These are phyloP conservation scores for Astrocystis sublimbata DNA, from an alignment of 495 filamentous ascomycete genomes.

Conservation along the genomic window DNA sequence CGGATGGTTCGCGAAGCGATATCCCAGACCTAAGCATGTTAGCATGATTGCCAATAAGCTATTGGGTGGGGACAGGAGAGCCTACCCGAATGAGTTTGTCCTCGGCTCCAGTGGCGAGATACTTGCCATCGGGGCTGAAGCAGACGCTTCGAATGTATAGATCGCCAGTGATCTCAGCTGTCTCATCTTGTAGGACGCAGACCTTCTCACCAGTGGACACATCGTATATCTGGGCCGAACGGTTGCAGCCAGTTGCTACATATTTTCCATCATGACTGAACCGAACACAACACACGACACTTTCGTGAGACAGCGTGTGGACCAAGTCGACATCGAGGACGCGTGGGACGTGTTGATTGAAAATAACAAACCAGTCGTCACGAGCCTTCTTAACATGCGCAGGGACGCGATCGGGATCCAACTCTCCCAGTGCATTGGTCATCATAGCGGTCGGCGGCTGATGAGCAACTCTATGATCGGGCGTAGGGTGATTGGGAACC, in stretches of 20 bases:
- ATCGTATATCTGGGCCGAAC: slow-evolving; percentile 88
- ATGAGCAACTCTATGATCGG: slow-evolving; percentile 48
- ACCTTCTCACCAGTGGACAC: slow-evolving; percentile 76
- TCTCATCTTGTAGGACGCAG: slow-evolving; percentile 78
- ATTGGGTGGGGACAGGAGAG: slow-evolving; percentile 18
- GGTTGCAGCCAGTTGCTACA: slow-evolving; percentile 86
- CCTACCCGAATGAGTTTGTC: slow-evolving; percentile 88
- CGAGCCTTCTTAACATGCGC: slow-evolving; percentile 80
- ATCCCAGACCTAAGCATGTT: slow-evolving; percentile 74
- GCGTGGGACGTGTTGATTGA: slow-evolving; percentile 81
- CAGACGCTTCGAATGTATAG: slow-evolving; percentile 90
- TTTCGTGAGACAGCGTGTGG: slow-evolving; percentile 83
- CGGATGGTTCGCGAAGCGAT: slow-evolving; percentile 73
- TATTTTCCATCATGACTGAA: slow-evolving; percentile 89
- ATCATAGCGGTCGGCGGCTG: slow-evolving; percentile 53
- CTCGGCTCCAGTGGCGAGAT: slow-evolving; percentile 84
- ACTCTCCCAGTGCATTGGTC: slow-evolving; percentile 79
- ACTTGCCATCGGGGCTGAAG: slow-evolving; percentile 89
- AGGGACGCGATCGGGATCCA: slow-evolving; percentile 82
- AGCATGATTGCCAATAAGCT: slow-evolving; percentile 1
- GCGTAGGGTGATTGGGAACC: slow-evolving; percentile 74
- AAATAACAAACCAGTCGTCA: slow-evolving; percentile 84
- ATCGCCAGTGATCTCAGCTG: slow-evolving; percentile 79
- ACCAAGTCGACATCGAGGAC: slow-evolving; percentile 84
- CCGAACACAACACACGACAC: slow-evolving; percentile 86